Conservation (phyloP, 495 filamentous ascomycete genomes). For the Neurospora cerealis region DNA sequence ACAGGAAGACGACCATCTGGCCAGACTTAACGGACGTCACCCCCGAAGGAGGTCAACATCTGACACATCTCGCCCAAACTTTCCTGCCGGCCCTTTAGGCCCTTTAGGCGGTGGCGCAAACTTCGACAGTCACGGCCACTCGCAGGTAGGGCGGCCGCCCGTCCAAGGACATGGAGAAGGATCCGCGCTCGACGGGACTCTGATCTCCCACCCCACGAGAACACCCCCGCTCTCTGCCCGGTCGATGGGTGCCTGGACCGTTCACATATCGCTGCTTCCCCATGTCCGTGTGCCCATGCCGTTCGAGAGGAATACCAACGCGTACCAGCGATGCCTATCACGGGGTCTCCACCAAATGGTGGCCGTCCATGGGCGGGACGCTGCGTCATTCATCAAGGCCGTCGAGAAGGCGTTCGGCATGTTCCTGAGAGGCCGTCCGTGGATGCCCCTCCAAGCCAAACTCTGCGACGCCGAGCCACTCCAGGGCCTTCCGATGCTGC, state of each 20-base stretch:
- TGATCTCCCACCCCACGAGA: constrained; percentile 3
- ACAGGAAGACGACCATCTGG: constrained; percentile 11
- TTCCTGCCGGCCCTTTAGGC: constrained; percentile 16
- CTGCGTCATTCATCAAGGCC: constrained; percentile 35
- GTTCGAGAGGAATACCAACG: constrained; percentile 48
- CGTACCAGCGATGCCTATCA: constrained; percentile 47
- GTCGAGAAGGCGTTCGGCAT: constrained; percentile 38
- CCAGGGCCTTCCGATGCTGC: constrained; percentile 46
- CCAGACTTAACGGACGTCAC: constrained; percentile 5
- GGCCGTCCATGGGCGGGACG: constrained; percentile 36
- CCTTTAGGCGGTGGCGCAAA: constrained; percentile 25
- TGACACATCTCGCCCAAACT: constrained; percentile 19
- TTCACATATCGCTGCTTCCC: constrained; percentile 46
- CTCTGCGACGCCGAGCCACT: constrained; percentile 45
- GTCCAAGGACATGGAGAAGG: constrained; percentile 9
- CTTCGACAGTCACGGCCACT: constrained; percentile 7
- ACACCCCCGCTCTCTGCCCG: constrained; percentile 8
- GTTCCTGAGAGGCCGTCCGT: constrained; percentile 37
- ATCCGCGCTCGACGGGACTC: constrained; percentile 9
- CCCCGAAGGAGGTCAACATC: constrained; percentile 25
- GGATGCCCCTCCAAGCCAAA: constrained; percentile 45
- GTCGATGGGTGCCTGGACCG: constrained; percentile 38
- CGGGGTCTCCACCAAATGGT: constrained; percentile 45
- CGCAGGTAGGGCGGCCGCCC: constrained; percentile 10
- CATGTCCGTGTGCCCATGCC: constrained; percentile 42